Base-by-base conservation (phyloP, 2,329 filamentous ascomycete species). In the Fusarium sp. region DNA sequence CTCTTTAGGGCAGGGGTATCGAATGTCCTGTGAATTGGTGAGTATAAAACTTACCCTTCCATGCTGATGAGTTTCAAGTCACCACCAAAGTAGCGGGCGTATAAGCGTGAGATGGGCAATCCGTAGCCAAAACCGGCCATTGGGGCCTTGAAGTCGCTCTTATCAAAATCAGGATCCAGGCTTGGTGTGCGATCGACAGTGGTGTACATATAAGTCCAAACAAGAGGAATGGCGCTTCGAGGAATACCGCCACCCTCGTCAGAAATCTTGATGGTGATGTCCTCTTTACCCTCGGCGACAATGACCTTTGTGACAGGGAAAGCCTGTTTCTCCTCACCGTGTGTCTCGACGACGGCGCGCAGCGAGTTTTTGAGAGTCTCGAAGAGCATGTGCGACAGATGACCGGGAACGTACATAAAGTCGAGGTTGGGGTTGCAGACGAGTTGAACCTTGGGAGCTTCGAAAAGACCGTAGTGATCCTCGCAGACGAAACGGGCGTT, bases 141-240 rank as follows among this genome's bases (percentile, higher is more conserved):
- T 3, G 96, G 96, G 14, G 96, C 96, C 81, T 99, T 98, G 86
- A 99, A 99, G 80, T 99, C 96, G 82, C 91, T 97, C 84, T 98
- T 97, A 82, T 99, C 95, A 80, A 98, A 99, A 79, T 98, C 95
- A 1, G 96, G 96, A 78, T 99, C 96, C 68, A 99, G 84, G 77
- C 90, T 97, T 16, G 96, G 96, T 23, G 96, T 98, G 74, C 94
- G 90, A 80, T 98, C 96, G 70, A 99, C 96, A 4, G 96, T 99
- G 37, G 96, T 99, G 80, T 99, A 99, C 96, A 98, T 99, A 80
- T 99, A 99, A 14, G 96, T 99, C 96, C 96, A 99, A n/a, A 98
- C 96, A 16, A 99, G 87, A 7, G 96, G 96, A 69, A 99, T 98
- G 55, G 93, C 89, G 75, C 92, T 97, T 75, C 96, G 86, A 1